These are phyloP conservation scores for Akanthomyces lecanii DNA, from an alignment of 2,329 filamentous ascomycete genomes.

Conservation along the genomic window DNA sequence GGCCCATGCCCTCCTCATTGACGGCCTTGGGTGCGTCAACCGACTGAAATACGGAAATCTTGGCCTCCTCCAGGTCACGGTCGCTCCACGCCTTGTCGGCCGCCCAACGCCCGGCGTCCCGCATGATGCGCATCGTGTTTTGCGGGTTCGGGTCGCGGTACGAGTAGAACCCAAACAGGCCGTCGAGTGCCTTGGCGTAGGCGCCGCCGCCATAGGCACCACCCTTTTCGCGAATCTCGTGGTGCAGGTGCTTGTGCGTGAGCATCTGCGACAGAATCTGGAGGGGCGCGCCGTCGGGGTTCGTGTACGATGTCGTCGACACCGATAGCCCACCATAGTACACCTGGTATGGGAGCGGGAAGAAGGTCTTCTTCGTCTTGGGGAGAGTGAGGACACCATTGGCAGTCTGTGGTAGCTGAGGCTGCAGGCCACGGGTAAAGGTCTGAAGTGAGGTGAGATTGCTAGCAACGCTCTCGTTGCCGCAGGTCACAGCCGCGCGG, in stretches of 20 bases:
- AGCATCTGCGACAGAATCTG: slow-evolving; percentile 87
- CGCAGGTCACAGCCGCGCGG: slow-evolving; percentile 82
- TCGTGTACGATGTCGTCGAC: slow-evolving; percentile 78
- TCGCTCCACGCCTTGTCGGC: slow-evolving; percentile 75
- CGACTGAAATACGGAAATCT: slow-evolving; percentile 87
- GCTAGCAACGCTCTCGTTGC: slow-evolving; percentile 61
- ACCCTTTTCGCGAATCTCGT: slow-evolving; percentile 96
- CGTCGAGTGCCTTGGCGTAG: slow-evolving; percentile 73
- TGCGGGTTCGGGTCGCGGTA: slow-evolving; percentile 94
- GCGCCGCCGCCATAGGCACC: slow-evolving; percentile 94
- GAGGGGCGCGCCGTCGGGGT: slow-evolving; percentile 70
- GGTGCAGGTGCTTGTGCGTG: slow-evolving; percentile 94
- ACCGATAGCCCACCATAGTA: slow-evolving; percentile 86
- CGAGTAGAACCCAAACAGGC: slow-evolving; percentile 89
- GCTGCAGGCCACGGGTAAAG: slow-evolving; percentile 54
- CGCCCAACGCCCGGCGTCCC: slow-evolving; percentile 77
- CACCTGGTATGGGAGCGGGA: slow-evolving; percentile 92
- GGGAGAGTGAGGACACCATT: slow-evolving; percentile 32
- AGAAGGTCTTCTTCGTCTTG: slow-evolving; percentile 71
- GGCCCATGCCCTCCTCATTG: slow-evolving; percentile 79
- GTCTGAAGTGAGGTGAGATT: slow-evolving; percentile 68
- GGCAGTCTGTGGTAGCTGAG: slow-evolving; percentile 38
- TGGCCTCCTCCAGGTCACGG: slow-evolving; percentile 89
- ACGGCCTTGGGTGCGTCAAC: slow-evolving; percentile 87
- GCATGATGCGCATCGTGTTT: slow-evolving; percentile 83